Evolutionary conservation across 2,329 filamentous ascomycete genomes (phyloP).

Genomic region (Beauveria pseudobassiana): DNA sequence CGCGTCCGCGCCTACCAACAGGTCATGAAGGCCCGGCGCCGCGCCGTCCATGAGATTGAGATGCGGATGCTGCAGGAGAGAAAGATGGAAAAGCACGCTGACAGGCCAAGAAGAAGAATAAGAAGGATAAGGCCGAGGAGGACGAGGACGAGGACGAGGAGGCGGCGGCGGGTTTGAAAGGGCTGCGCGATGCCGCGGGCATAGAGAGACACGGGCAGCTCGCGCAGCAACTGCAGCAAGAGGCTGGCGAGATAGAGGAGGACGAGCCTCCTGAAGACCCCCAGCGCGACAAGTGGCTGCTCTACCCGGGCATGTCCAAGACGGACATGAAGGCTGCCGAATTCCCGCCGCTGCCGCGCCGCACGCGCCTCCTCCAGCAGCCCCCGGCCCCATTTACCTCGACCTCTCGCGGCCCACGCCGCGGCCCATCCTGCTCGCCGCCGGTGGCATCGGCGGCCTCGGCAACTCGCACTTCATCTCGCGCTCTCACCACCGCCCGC

Average conservation of each 20-base stretch:
- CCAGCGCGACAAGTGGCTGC: slow-evolving; percentile 67
- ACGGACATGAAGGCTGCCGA: slow-evolving; percentile 54
- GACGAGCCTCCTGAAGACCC: slow-evolving; percentile 29
- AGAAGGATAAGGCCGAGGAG: slow-evolving; percentile 9
- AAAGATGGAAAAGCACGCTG: slow-evolving; percentile 7
- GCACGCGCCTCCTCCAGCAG: slow-evolving; percentile 54
- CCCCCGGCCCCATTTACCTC: slow-evolving; percentile 64
- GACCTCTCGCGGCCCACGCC: slow-evolving; percentile 73
- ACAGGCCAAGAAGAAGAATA: no score
- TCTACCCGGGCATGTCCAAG: slow-evolving; percentile 71
- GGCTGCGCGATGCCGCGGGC: background rate
- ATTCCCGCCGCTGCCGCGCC: slow-evolving; percentile 44
- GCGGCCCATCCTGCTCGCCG: slow-evolving; percentile 74
- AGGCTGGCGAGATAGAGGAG: slow-evolving; percentile 32
- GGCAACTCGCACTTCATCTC: slow-evolving; percentile 92
- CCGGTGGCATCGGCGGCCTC: slow-evolving; percentile 80
- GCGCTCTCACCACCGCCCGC: slow-evolving; percentile 64
- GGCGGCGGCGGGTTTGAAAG: no score
- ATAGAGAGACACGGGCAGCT: background rate
- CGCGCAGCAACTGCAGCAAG: slow-evolving; percentile 9
- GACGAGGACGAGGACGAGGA: slow-evolving; percentile 23
- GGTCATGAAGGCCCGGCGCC: slow-evolving; percentile 24
- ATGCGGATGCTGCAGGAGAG: slow-evolving; percentile 20
- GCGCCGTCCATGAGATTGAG: slow-evolving; percentile 27
- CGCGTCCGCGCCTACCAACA: slow-evolving; percentile 20